These are phyloP conservation scores for Pseudotulostoma volvatum DNA, from an alignment of 495 filamentous ascomycete genomes.

Conservation along the genomic window DNA sequence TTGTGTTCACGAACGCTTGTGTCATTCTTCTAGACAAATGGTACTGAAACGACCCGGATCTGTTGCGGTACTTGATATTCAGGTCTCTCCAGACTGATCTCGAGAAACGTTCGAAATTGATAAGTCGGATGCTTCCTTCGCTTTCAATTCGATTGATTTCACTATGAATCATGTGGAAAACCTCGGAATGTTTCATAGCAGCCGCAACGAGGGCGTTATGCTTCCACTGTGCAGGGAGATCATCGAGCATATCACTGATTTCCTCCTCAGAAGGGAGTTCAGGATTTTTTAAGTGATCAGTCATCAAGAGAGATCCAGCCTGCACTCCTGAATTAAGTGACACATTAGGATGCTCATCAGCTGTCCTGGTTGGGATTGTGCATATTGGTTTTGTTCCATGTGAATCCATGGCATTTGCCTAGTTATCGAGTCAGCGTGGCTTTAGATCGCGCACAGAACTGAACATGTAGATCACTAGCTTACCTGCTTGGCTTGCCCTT, in stretches of 20 bases:
- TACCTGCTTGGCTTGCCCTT: no score
- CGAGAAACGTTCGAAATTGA: neutral
- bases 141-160: neutral
- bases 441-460: no score
- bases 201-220: neutral
- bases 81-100: neutral
- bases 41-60: neutral
- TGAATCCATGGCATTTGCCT: no score
- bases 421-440: no score
- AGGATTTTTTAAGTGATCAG: no score
- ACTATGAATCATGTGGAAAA: neutral
- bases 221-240: neutral
- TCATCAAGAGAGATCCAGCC: no score
- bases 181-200: neutral
- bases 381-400: no score
- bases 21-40: neutral
- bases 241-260: neutral
- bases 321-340: no score
- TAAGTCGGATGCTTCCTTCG: neutral
- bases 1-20: neutral
- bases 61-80: neutral
- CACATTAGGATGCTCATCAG: no score
- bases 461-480: no score
- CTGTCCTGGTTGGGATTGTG: no score
- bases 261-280: no score